A percentile compares a stretch with the other conserved stretches of the same genome.
Evolutionary conservation across 352 stramenopile genomes (phyloP).

Genomic region (Pythium myriotylum): DNA sequence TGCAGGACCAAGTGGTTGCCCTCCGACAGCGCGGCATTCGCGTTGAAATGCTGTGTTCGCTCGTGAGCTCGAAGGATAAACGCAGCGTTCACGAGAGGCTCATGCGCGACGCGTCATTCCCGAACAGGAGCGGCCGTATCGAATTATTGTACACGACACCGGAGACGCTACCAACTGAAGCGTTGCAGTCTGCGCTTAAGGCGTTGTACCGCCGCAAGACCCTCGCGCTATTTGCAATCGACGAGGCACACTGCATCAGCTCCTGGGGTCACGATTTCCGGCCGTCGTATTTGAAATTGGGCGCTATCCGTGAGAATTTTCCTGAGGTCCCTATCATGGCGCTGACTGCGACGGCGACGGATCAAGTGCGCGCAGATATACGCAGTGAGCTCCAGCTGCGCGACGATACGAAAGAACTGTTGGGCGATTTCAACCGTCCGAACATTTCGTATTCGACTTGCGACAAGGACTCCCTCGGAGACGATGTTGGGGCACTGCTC

Average conservation of each 20-base stretch:
- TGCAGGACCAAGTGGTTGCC: conserved; percentile 85
- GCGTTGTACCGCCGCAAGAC: conserved; percentile 26
- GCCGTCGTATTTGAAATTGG: conserved; percentile 57
- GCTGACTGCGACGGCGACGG: conserved; percentile 89
- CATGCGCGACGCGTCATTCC: conserved; percentile 24
- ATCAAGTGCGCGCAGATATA: conserved; percentile 65
- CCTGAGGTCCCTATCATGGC: conserved; percentile 66
- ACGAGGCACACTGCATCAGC: conserved; percentile 93
- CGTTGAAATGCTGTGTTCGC: conserved; percentile 61
- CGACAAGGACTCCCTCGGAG: conserved; percentile 41
- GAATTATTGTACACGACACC: conserved; percentile 90
- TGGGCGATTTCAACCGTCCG: conserved; percentile 57
- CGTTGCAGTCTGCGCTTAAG: conserved; percentile 46
- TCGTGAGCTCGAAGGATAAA: conserved; percentile 35
- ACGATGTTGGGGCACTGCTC: conserved; percentile 35
- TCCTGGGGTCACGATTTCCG: conserved; percentile 92
- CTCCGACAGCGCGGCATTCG: conserved; percentile 46
- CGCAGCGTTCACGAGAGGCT: conserved; percentile 31
- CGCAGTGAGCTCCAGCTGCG: conserved; percentile 36
- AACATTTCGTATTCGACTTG: conserved; percentile 62
- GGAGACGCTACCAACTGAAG: conserved; percentile 67
- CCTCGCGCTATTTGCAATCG: conserved; percentile 70
- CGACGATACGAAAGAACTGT: conserved; percentile 35
- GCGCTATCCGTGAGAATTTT: conserved; percentile 37
- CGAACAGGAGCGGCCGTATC: conserved; percentile 22